Evolutionary conservation across 208 protist genomes (phyloP), one percentile per base, ranked within the genome.

Genomic region (Herpetomonas tarakana): DNA sequence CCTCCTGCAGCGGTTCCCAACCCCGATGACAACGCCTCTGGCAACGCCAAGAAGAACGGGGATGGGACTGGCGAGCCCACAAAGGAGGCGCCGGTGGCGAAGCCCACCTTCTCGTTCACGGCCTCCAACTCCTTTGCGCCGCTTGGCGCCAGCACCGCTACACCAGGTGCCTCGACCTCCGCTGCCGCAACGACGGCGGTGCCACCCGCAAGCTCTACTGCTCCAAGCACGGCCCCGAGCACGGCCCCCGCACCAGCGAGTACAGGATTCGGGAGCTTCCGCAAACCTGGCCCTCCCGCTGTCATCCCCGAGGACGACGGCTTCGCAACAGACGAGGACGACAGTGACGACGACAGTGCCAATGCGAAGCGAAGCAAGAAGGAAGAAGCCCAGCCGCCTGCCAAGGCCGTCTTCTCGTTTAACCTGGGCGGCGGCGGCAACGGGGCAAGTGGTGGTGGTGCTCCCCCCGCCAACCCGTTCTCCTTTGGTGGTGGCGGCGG

Each of bases 1-100:
- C 81, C 82, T 9, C 64, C 81, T 3, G 79, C 69, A 0, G 82
- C 82, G 11, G 83, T 89, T 11, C 55, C 70, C 3, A 63, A 73
- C 58, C 74, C 81, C 45, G 77, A 86, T 31, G 79, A 86, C 51
- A 76, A 78, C 16, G 61, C 69, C 21, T 25, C 52, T 7, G 60
- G 59, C 16, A 67, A 73, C 9, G 19, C 66, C 18, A 4, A 62
- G 12, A 44, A 62, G 22, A 75, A 52, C 18, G 50, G 72, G 1
- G 57, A 53, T 2, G 24, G 16, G 19, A 63, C 49, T 44, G 25
- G 19, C 25, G 45, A 38, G 14, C 9, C 46, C 50, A n/a, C n/a
- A n/a, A n/a, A n/a, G n/a, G n/a, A n/a, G n/a, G n/a, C n/a, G n/a
- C n/a, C n/a, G n/a, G n/a, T n/a, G n/a, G 51, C 58, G 21, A 57